Base-by-base conservation (phyloP, 768 basidiomycete genomes). In the Boletus sensibilis region DNA sequence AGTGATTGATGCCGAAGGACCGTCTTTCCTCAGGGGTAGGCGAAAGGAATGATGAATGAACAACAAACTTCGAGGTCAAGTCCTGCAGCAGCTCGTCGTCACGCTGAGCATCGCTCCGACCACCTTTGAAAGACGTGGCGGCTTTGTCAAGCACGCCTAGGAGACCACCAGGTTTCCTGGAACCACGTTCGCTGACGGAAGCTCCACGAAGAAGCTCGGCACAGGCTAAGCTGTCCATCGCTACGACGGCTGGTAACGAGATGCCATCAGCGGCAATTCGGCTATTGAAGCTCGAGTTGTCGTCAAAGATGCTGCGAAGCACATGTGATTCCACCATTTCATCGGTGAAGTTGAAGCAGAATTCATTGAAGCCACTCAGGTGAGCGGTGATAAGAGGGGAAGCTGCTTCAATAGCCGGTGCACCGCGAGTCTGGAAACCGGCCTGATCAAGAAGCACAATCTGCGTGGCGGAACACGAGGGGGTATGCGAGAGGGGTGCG, bases 1-100 rank as follows among this genome's bases (percentile, higher is more conserved):
- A 86, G 65, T 86, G 84, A 64, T 82, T 85, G 75, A 86, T 79
- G 9, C 79, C 82, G 57, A 86, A 86, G 27, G 75, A 64, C 34
- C 66, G 73, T 45, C 68, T 72, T 27, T 68, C 72, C 20, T 70
- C 69, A 50, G 44, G 55, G 43, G 62, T 52, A 47, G 56, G 75
- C 59, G 73, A 58, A 47, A 79, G 67, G 62, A 84, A 86, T n/a
- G 83, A 84, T 1, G 80, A 63, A 57, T 85, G 81, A 13, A 68
- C 66, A 31, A 74, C 74, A 60, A 81, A 83, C 58, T 76, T 74
- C 13, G 78, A 65, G 21, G 73, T 64, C 50, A 86, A 69, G 46
- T 84, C 80, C 57, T 78, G 75, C 39, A 85, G 61, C 21, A 85
- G 58, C 49, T 80, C 79, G 40, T 80, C 78, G 58, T 82, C 79